Conservation (phyloP, 768 basidiomycete species). For the Agaricus subrufescens region DNA sequence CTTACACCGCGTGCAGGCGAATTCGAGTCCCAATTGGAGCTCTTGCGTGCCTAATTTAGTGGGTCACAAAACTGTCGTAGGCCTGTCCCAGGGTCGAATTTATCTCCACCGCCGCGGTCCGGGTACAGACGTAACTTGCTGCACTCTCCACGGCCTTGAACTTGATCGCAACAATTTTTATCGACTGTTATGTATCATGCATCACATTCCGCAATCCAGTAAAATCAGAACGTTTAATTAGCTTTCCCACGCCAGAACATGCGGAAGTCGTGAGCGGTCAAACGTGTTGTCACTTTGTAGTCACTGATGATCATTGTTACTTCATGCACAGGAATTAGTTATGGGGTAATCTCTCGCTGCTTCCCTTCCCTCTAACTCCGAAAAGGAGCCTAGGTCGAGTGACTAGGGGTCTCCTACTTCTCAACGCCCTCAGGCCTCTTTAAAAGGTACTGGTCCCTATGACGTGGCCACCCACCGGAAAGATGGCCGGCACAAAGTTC, state of each 20-base stretch:
- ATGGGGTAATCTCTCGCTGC: constrained; percentile 8
- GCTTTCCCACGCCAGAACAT: constrained; percentile 18
- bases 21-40: background rate
- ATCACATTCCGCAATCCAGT: constrained; percentile 16
- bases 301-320: background rate
- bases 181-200: constrained; percentile 26
- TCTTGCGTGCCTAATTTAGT: constrained; percentile 3
- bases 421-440: background rate
- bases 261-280: constrained; percentile 9
- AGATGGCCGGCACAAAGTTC: background rate
- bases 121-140: constrained; percentile 21
- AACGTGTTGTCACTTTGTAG: constrained; percentile 3
- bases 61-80: background rate
- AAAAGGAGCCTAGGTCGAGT: constrained; percentile 1
- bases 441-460: constrained; percentile 1
- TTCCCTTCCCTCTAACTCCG: constrained; percentile 4
- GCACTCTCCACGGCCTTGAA: constrained; percentile 27
- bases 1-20: background rate
- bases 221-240: constrained; percentile 22
- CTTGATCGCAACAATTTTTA: constrained; percentile 26
- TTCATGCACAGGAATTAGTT: background rate
- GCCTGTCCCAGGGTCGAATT: constrained; percentile 1
- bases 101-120: constrained; percentile 36
- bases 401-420: background rate
- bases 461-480: background rate